Percentiles rank a stretch among this genome's conserved stretches.
phyloP scores from a whole-genome alignment of 768 basidiomycete species.

The Xanthoconium stramineum region DNA sequence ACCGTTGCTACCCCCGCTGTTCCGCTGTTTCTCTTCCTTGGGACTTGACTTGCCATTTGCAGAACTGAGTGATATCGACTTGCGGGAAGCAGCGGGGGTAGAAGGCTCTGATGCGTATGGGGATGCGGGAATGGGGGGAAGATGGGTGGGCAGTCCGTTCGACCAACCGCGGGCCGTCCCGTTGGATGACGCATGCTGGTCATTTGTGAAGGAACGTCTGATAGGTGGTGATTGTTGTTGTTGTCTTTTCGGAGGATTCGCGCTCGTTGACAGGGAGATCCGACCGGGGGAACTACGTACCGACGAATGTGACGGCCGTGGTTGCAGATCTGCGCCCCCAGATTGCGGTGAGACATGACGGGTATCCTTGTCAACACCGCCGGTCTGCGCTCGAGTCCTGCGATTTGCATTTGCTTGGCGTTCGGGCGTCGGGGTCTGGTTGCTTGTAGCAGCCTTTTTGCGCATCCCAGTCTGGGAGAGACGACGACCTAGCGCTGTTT shows the following conservation, averaged over 20 bases:
- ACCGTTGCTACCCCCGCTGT: conserved; percentile 25
- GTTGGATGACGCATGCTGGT: conserved; percentile 25
- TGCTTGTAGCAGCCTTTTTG: conserved; percentile 9
- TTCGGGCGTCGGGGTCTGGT: conserved; percentile 22
- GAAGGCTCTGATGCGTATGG: conserved; percentile 64
- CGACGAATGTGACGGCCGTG: conserved; percentile 34
- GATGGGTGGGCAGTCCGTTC: conserved; percentile 34
- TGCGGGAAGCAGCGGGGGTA: conserved; percentile 51
- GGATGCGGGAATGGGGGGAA: conserved; percentile 68
- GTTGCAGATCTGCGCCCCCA: conserved; percentile 21
- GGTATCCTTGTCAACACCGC: conserved; percentile 31
- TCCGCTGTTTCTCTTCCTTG: conserved; percentile 34
- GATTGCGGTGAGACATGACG: conserved; percentile 32
- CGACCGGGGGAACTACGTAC: conserved; percentile 32
- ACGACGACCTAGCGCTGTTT: conserved; percentile 68
- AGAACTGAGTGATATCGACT: conserved; percentile 36
- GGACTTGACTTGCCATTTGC: conserved; percentile 32
- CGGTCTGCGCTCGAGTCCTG: conserved; percentile 37
- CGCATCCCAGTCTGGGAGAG: conserved; percentile 54
- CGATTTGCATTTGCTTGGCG: conserved; percentile 33
- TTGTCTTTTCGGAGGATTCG: conserved; percentile 27
- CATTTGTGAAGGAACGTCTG: conserved; percentile 33
- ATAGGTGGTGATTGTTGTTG: conserved; percentile 23
- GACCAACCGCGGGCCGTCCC: conserved; percentile 31
- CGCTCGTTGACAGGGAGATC: conserved; percentile 20